phyloP scores from a whole-genome alignment of 2,329 filamentous ascomycete species.

The Fusarium caatingaense region DNA sequence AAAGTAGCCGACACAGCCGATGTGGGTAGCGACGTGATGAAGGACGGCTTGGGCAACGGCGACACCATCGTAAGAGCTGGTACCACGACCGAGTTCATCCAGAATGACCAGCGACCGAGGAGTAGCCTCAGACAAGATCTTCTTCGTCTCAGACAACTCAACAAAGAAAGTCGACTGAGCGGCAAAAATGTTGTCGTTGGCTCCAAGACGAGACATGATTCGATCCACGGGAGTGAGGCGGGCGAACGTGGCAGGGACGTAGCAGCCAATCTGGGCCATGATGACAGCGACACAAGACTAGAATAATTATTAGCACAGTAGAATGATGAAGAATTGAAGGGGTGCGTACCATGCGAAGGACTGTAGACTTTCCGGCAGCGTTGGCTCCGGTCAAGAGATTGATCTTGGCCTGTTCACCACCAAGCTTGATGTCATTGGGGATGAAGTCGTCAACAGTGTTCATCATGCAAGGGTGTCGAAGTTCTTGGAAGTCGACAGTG shows the following conservation, averaged over 20 bases:
- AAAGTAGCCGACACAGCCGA: slow-evolving; percentile 95
- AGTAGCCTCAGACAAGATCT: slow-evolving; percentile 94
- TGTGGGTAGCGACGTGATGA: slow-evolving; percentile 93
- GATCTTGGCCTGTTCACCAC: slow-evolving; percentile 84
- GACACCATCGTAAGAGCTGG: slow-evolving; percentile 94
- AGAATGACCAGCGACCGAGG: slow-evolving; percentile 95
- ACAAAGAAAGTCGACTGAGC: slow-evolving; percentile 99
- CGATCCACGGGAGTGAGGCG: slow-evolving; percentile 91
- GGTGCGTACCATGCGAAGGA: slow-evolving; percentile 84
- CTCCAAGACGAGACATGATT: slow-evolving; percentile 97
- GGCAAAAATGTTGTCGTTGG: slow-evolving; percentile 99
- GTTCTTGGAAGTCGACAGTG: slow-evolving; percentile 89
- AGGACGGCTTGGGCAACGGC: slow-evolving; percentile 96
- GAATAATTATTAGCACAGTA: slow-evolving; percentile 41
- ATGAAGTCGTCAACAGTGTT: slow-evolving; percentile 94
- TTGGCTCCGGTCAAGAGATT: slow-evolving; percentile 95
- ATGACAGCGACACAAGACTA: slow-evolving; percentile 95
- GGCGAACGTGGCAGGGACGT: slow-evolving; percentile 85
- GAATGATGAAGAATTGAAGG: no score
- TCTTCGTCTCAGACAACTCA: slow-evolving; percentile 96
- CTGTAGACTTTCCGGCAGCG: slow-evolving; percentile 95
- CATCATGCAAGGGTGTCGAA: slow-evolving; percentile 95
- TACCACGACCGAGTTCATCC: slow-evolving; percentile 94
- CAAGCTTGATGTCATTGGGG: slow-evolving; percentile 90
- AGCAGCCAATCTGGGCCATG: slow-evolving; percentile 95